Conservation (phyloP, 768 basidiomycete species). For the Tremella yokohamensis region DNA sequence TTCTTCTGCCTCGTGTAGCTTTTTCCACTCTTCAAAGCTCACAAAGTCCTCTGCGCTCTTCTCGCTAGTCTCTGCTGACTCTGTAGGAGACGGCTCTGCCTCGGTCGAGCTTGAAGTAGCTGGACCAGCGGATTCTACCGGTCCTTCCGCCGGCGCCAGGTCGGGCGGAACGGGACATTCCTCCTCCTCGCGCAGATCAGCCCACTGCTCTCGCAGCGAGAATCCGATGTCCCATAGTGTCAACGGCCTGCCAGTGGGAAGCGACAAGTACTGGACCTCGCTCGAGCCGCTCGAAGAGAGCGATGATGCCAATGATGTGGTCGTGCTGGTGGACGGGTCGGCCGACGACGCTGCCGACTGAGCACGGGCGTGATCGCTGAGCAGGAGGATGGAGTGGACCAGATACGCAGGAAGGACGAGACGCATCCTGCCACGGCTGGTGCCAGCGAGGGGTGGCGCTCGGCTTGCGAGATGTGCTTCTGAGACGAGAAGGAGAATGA, state of each 20-base stretch:
- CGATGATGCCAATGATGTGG: no score
- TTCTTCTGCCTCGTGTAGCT: conserved; percentile 31
- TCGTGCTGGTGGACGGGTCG: conserved; percentile 3
- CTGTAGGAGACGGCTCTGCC: neutral
- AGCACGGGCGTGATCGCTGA: neutral
- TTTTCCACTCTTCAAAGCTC: conserved; percentile 47
- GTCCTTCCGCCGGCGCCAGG: neutral
- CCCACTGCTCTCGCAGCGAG: conserved; percentile 21
- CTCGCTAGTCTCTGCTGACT: no score
- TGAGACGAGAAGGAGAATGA: no score
- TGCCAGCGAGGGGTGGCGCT: no score
- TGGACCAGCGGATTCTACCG: neutral
- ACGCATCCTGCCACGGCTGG: conserved; percentile 7
- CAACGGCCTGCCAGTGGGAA: conserved; percentile 4
- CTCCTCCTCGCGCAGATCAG: conserved; percentile 6
- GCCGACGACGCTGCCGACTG: conserved; percentile 1
- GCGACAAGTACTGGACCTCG: neutral
- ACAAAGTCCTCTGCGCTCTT: conserved; percentile 21
- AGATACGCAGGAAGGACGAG: neutral
- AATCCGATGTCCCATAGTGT: conserved; percentile 28
- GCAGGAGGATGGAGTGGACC: conserved; percentile 13
- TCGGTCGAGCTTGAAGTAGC: neutral
- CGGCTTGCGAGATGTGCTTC: no score
- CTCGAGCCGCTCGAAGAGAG: no score
- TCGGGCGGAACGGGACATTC: conserved; percentile 18